Percentiles rank a stretch among this genome's conserved stretches.
Evolutionary conservation across 345 rosid species (phyloP).

Genomic region (Corymbia maculata): DNA sequence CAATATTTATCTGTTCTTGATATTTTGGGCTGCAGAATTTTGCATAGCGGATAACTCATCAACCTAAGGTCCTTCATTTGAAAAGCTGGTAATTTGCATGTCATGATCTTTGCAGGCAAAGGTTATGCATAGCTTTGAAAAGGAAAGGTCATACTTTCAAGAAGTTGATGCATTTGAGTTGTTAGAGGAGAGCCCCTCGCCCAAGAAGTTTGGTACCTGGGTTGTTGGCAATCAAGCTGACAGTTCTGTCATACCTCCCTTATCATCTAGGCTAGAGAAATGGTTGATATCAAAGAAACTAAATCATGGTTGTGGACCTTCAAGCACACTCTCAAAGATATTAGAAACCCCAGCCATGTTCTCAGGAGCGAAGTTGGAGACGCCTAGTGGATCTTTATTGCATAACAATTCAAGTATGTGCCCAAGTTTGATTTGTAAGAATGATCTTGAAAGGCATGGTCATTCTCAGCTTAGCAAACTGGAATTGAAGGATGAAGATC

Average conservation of each 20-base stretch:
- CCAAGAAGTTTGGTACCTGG: slow-evolving; percentile 67
- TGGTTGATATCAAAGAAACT: slow-evolving; percentile 64
- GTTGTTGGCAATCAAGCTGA: slow-evolving; percentile 33
- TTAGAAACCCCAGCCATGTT: slow-evolving; percentile 41
- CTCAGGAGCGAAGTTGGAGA: slow-evolving; percentile 20
- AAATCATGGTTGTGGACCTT: slow-evolving; percentile 40
- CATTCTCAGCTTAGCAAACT: slow-evolving; percentile 6
- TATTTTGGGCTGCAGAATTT: neutral
- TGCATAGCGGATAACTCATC: neutral
- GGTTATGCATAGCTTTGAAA: slow-evolving; percentile 41
- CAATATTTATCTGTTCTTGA: neutral
- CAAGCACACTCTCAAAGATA: slow-evolving; percentile 74
- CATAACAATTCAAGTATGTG: slow-evolving; percentile 10
- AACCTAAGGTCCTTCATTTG: neutral
- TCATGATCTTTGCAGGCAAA: slow-evolving; percentile 34
- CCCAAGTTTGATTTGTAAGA: slow-evolving; percentile 17
- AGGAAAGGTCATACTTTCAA: slow-evolving; percentile 64
- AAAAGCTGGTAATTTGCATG: neutral
- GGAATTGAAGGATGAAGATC: slow-evolving; percentile 9
- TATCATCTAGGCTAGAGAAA: slow-evolving; percentile 65
- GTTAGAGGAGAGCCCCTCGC: slow-evolving; percentile 98
- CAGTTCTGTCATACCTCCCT: slow-evolving; percentile 23
- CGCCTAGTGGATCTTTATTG: slow-evolving; percentile 32
- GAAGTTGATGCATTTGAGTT: slow-evolving; percentile 93
- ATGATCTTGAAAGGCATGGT: slow-evolving; percentile 9